These are phyloP conservation scores for Podospora anserina DNA, from an alignment of 495 filamentous ascomycete genomes.

Conservation along the genomic window DNA sequence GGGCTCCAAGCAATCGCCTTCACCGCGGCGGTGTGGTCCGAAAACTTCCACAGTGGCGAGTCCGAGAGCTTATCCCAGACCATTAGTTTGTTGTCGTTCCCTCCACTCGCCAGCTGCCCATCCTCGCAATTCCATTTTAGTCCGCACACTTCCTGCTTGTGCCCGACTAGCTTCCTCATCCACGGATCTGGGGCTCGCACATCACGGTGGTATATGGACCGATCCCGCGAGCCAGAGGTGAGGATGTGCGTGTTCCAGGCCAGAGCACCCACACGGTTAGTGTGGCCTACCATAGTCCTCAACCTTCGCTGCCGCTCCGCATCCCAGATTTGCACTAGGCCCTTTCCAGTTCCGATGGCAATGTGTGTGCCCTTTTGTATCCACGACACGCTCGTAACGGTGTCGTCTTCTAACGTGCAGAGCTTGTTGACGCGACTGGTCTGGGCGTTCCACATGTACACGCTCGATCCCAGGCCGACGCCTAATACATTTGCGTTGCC, in stretches of 20 bases:
- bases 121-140: constrained; percentile 95
- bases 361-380: constrained; percentile 95
- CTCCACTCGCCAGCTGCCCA: constrained; percentile 90
- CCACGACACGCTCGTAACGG: constrained; percentile 94
- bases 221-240: constrained; percentile 90
- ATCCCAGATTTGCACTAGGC: constrained; percentile 96
- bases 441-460: constrained; percentile 98
- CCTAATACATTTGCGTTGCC: constrained; percentile 91
- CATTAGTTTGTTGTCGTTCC: constrained; percentile 97
- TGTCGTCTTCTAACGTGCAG: constrained; percentile 89
- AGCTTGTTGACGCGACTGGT: constrained; percentile 84
- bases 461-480: constrained; percentile 84
- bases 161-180: constrained; percentile 77
- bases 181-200: constrained; percentile 91
- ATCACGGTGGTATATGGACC: constrained; percentile 89
- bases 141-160: constrained; percentile 99
- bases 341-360: constrained; percentile 89
- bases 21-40: constrained; percentile 89
- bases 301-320: constrained; percentile 78
- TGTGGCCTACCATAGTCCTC: constrained; percentile 94
- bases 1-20: constrained; percentile 99
- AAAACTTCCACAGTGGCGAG: constrained; percentile 85
- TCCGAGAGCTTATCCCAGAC: constrained; percentile 94
- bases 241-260: constrained; percentile 98
- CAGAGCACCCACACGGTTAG: constrained; percentile 80